Base-by-base conservation (phyloP, 148 eudicot genomes). In the Camellia lanceoleosa region DNA sequence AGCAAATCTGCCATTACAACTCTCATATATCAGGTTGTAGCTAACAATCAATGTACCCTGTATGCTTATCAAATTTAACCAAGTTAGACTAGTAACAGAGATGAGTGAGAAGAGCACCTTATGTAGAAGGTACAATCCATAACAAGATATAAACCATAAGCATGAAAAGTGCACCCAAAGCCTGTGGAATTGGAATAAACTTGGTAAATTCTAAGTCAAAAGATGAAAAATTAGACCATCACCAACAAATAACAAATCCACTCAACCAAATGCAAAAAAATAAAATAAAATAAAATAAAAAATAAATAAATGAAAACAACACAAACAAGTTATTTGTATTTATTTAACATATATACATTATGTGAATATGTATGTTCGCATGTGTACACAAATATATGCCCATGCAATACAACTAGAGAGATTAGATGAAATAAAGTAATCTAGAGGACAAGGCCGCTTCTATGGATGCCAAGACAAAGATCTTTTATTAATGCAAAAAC, bases 81-180 rank as follows among this genome's bases (percentile, higher is more conserved):
- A 30, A 66, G 44, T 38, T 60, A 43, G 15, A 47, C 6, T 61
- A 44, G 6, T 13, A 46, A 63, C 58, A 49, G 16, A 78, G 51
- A 47, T 7, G 73, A 71, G 77, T 54, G 73, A 78, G 81, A 59
- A 68, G 23, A 66, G 78, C 83, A 94, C 98, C 98, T 94, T 88
- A 81, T 95, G 81, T 67, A 95, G 84, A 49, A 91, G 88, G 91
- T 88, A 95, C 78, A 93, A 61, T 74, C 91, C 98, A 81, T 89
- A 93, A 43, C 86, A 75, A 60, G 98, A 91, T 68, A 91, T 85
- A 71, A 95, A 79, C 86, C 93, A 95, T 74, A 95, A 92, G 92
- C 94, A 95, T 63, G 86, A 80, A 83, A 89, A 93, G 79, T 95
- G 97, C 85, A 91, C 91, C 98, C 98, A 95, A 69, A 95, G 89